Conservation (phyloP, 495 filamentous ascomycete species). For the Sordaria brevicollis region DNA sequence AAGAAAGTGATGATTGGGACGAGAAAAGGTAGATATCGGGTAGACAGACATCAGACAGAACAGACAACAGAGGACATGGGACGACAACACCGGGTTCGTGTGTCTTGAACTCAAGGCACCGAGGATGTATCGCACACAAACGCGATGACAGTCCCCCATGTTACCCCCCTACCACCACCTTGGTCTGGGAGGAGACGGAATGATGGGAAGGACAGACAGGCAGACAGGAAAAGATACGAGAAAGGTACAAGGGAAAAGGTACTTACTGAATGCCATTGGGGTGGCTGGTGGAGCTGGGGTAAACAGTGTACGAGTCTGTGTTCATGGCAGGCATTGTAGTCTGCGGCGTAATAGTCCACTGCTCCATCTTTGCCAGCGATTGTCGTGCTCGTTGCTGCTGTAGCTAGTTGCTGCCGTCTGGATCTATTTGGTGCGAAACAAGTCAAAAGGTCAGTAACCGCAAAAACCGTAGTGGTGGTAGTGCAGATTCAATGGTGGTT, state of each 20-base stretch:
- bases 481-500: not conserved
- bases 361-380: constrained; percentile 30
- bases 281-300: constrained; percentile 37
- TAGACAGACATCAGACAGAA: constrained; percentile 15
- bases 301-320: constrained; percentile 31
- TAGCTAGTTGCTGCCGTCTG: not conserved
- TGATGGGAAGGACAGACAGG: constrained; percentile 6
- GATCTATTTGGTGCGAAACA: not conserved
- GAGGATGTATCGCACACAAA: not conserved
- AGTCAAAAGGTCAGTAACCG: not conserved
- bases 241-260: constrained; percentile 35
- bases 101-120: constrained; percentile 2
- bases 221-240: too few species aligned
- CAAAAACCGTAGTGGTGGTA: not conserved
- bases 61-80: not conserved
- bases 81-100: not conserved
- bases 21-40: constrained; percentile 4
- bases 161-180: not conserved
- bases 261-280: constrained; percentile 43
- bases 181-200: not conserved
- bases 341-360: constrained; percentile 40
- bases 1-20: not conserved
- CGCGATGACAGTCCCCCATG: not conserved
- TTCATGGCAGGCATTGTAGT: constrained; percentile 5
- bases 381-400: not conserved